Percentiles rank a stretch among this genome's conserved stretches.
These are phyloP conservation scores for Geosmithia flava DNA, from an alignment of 2,329 filamentous ascomycete species.

Conservation along the genomic window DNA sequence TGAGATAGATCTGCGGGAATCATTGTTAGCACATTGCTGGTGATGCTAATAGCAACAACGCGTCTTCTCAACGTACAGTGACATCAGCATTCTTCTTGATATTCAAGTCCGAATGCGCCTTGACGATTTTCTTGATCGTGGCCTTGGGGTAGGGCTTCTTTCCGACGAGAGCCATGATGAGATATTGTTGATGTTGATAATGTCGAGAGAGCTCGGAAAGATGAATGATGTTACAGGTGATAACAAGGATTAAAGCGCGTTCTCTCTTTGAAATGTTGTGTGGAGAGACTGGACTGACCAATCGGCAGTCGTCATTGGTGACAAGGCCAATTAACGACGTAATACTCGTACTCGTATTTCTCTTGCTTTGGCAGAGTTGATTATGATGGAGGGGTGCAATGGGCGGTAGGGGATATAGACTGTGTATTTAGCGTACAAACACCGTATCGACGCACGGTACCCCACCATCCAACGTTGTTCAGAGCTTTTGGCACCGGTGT, in stretches of 20 bases:
- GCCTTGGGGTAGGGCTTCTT: slow-evolving; percentile 74
- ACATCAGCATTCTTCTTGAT: slow-evolving; percentile 81
- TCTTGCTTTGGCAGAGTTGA: too few relatives aligned
- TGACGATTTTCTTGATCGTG: slow-evolving; percentile 80
- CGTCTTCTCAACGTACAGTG: slow-evolving; percentile 41
- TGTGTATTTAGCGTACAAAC: neutral
- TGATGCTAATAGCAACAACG: neutral
- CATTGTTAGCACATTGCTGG: slow-evolving; percentile 8
- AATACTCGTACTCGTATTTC: too few relatives aligned
- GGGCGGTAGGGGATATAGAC: too few relatives aligned
- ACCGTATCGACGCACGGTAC: slow-evolving; percentile 1
- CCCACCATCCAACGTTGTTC: slow-evolving; percentile 1
- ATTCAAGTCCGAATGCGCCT: slow-evolving; percentile 71
- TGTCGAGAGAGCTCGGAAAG: neutral
- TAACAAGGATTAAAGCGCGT: neutral
- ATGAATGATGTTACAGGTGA: neutral
- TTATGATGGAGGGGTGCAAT: too few relatives aligned
- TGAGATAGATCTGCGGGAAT: slow-evolving; percentile 59
- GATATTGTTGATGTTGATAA: neutral
- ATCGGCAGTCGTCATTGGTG: neutral
- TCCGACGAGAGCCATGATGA: slow-evolving; percentile 26
- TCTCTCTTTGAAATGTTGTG: neutral
- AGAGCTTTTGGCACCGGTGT: neutral
- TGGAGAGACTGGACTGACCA: neutral
- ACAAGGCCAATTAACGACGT: neutral